Evolutionary conservation across 2,329 filamentous ascomycete species (phyloP), one percentile per base, ranked within the genome.

Genomic region (Xylariomycetidae sp.): DNA sequence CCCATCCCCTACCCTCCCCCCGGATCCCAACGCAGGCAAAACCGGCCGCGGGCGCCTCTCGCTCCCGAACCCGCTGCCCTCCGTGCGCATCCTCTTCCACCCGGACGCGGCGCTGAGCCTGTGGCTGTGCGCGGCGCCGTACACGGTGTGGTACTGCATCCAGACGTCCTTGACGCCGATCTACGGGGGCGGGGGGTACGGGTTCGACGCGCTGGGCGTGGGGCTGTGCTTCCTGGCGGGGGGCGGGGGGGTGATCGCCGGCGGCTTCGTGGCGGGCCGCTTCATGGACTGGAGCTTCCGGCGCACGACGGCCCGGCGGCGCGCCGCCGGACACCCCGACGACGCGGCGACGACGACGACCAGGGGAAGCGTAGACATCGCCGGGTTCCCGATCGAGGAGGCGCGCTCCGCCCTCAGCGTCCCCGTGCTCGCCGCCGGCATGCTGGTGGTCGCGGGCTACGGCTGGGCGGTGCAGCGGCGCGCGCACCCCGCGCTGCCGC

Each of bases 271-370:
- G 12, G 58, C 54, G 20, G 67, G 72, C 7, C 56, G 57, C 10
- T 34, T 75, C 1, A 59, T 78, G 10, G 74, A 79, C 48, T 65
- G 63, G 54, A 76, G 73, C 44, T 79, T 72, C 46, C n/a, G n/a
- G n/a, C n/a, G n/a, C n/a, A n/a, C n/a, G n/a, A n/a, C n/a, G n/a
- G n/a, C n/a, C n/a, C n/a, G n/a, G n/a, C n/a, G n/a, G n/a, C n/a
- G n/a, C n/a, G n/a, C n/a, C n/a, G n/a, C n/a, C n/a, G 57, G 62
- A 1, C 60, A 68, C 8, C 59, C 66, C 25, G 71, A 72, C 4
- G 50, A 51, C 9, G 53, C 56, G 5, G 49, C 65, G 2, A 63
- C 64, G 7, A 52, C 73, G 9, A 37, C 54, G 2, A 59, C 72
- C 29, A 59, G 59, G 29, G 61, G 56, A 39, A 65, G 66, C 12